Evolutionary conservation across 805 yeast genomes (phyloP), one percentile per base, ranked within the genome.

Genomic region (Yamadazyma scolyti): DNA sequence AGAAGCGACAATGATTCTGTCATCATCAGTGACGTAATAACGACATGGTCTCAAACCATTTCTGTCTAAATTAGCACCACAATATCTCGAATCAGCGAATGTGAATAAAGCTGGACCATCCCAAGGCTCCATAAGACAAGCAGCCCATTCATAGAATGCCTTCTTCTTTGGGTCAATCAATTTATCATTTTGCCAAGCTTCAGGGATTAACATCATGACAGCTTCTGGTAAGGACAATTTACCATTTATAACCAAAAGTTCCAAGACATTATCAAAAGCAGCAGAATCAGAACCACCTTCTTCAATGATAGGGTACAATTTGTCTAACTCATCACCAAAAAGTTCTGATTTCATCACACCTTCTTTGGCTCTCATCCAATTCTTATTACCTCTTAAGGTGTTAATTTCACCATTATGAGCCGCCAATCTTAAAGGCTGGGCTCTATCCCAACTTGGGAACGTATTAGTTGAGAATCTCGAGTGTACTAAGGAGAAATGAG

Each of bases 381-480:
- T 90, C 65, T 90, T 93, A 75, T 90, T 90, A 47, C 98, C 98
- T 61, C 97, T 77, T 54, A 90, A 67, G 23, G 98, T 90, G 65
- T 90, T 90, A 60, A 90, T 93, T 65, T 90, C 98, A 72, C 98
- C 98, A 59, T 90, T 90, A 66, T 90, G 98, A 23, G 98, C 98
- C 19, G 95, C 86, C 82, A 94, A 82, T 60, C 97, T 74, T 52
- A 90, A 73, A 28, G 98, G 98, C 65, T 90, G 98, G 15, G 98
- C 97, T 63, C 98, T 79, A 65, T 93, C 98, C 98, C 98, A 90
- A n/a, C 96, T 87, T 28, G 98, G 98, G 77, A 90, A 90, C 28
- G 98, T 90, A 62, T 90, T 90, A 19, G 98, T 90, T 36, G 97
- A 88, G 72, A 90, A 90, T 58, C 98, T 79, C 15, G 97, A 89